A percentile compares a stretch with the other conserved stretches of the same genome.
Conservation (phyloP, 2,329 filamentous ascomycete species). For the Thielaviopsis ethacetica region DNA sequence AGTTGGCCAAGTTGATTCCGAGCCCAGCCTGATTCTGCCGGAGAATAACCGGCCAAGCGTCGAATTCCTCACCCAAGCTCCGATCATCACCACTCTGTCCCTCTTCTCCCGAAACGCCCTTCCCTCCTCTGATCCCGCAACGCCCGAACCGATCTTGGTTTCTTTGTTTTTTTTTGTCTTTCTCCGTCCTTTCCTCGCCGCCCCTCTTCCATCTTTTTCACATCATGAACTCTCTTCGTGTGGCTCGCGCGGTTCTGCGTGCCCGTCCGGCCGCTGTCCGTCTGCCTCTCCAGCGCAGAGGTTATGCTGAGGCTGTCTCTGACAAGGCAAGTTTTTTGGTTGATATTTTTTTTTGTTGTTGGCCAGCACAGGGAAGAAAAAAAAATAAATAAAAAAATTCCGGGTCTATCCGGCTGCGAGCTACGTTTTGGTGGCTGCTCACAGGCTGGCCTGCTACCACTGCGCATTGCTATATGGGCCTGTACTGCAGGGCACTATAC, state of each 20-base stretch:
- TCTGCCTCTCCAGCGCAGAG: constrained; percentile 65
- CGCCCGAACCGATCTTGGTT: not conserved
- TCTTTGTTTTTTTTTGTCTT: constrained; percentile 1
- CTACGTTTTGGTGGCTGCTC: not conserved
- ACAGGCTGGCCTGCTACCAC: not conserved
- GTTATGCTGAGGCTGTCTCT: constrained; percentile 74
- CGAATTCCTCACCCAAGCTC: constrained; percentile 11
- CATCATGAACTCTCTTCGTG: constrained; percentile 87
- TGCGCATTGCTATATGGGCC: not conserved
- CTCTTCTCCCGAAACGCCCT: constrained; percentile 8
- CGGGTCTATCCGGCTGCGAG: not conserved
- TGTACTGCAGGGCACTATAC: not conserved
- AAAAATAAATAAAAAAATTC: not conserved
- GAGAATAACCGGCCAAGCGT: constrained; percentile 10
- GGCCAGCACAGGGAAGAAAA: not conserved
- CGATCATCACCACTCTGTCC: constrained; percentile 11
- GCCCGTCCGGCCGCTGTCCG: constrained; percentile 63
- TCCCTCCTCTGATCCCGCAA: not conserved
- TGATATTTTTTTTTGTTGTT: not conserved
- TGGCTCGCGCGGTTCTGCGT: constrained; percentile 79
- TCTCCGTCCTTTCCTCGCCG: constrained; percentile 11
- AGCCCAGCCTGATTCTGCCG: constrained; percentile 9
- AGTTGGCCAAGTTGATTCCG: not conserved
- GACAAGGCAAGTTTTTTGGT: constrained; percentile 47
- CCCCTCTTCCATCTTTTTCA: constrained; percentile 13